Evolutionary conservation across 257 asterid species (phyloP).

Genomic region (Dorcoceras hygrometricum): DNA sequence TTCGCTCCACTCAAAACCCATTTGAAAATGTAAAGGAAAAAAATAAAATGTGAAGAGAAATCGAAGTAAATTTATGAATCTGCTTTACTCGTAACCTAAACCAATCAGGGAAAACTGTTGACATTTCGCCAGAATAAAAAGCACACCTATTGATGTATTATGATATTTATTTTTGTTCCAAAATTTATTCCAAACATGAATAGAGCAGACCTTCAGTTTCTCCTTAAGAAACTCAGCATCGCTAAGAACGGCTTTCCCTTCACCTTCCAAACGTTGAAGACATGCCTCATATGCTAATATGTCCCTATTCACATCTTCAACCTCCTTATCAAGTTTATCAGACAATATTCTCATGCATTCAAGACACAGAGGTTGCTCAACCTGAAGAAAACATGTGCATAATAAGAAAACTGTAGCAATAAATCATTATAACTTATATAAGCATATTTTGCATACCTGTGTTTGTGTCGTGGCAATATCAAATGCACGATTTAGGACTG

Average conservation of each 20-base stretch:
- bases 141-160: constrained; percentile 8
- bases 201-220: constrained; percentile 71
- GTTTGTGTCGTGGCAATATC: constrained; percentile 87
- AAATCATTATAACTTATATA: neutral
- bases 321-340: constrained; percentile 96
- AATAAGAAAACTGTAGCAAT: neutral
- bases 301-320: constrained; percentile 86
- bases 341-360: constrained; percentile 96
- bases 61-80: neutral
- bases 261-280: constrained; percentile 88
- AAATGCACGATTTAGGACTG: constrained; percentile 85
- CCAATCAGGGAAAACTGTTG: neutral
- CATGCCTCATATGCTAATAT: constrained; percentile 84
- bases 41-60: neutral
- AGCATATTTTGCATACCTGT: constrained; percentile 42
- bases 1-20: neutral
- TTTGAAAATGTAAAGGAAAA: neutral
- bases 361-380: constrained; percentile 93
- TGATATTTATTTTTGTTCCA: neutral
- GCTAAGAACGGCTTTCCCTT: constrained; percentile 70
- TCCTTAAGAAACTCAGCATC: constrained; percentile 92
- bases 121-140: neutral
- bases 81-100: neutral
- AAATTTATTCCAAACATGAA: neutral
- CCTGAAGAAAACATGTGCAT: constrained; percentile 40